Evolutionary conservation across 805 yeast species (phyloP).

Genomic region (Priceomyces haplophilus): DNA sequence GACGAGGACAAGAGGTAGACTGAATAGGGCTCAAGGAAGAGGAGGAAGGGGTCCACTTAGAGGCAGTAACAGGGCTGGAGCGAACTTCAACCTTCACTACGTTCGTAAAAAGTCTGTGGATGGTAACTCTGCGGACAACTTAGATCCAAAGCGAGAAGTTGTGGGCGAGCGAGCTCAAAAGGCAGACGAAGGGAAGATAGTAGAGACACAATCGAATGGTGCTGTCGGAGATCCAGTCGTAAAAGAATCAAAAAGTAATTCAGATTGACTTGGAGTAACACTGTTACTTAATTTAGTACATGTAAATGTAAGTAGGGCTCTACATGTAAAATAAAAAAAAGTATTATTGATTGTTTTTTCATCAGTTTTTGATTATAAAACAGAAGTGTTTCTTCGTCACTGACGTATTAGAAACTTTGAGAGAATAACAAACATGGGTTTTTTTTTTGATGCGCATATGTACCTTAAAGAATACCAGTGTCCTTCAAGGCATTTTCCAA

Average conservation of each 20-base stretch:
- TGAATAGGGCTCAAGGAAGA: conserved; percentile 6
- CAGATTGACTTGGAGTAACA: neutral
- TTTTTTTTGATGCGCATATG: neutral
- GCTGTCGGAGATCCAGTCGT: neutral
- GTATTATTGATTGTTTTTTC: neutral
- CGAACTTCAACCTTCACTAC: conserved; percentile 23
- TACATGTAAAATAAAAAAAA: neutral
- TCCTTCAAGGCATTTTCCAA: conserved; percentile 73
- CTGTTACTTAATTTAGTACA: neutral
- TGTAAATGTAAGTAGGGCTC: neutral
- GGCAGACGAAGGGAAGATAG: neutral
- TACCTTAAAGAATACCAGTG: conserved; percentile 58
- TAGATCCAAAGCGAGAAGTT: neutral
- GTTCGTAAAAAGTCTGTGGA: conserved; percentile 17
- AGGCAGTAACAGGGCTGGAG: conserved; percentile 19
- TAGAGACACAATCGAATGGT: neutral
- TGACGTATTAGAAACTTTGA: neutral
- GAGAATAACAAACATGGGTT: neutral
- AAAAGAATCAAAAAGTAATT: neutral
- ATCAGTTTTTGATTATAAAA: neutral
- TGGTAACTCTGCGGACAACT: neutral
- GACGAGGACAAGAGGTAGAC: conserved; percentile 11
- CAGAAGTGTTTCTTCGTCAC: neutral
- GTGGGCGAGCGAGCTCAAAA: neutral
- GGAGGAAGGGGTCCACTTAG: conserved; percentile 14